Conservation (phyloP, 1,284 basidiomycete genomes). For the Coniferiporia weirii region DNA sequence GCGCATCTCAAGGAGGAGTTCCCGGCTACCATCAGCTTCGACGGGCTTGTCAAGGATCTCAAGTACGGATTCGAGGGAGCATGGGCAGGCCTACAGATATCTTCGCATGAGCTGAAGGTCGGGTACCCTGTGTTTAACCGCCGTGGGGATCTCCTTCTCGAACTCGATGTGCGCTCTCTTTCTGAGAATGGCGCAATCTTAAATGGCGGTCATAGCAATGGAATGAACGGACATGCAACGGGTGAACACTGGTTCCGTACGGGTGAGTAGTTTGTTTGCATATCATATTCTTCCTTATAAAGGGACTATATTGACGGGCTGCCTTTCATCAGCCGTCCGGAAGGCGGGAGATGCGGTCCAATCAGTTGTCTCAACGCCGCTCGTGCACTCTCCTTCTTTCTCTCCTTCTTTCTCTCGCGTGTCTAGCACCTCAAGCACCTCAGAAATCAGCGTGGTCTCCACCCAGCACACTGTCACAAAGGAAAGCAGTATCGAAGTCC, state of each 20-base stretch:
- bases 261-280: background rate
- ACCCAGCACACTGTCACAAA: background rate
- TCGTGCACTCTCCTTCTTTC: conserved; percentile 6
- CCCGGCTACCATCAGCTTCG: conserved; percentile 24
- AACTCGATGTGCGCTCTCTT: conserved; percentile 20
- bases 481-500: background rate
- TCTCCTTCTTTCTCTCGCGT: conserved; percentile 10
- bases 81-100: conserved; percentile 28
- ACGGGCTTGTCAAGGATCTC: conserved; percentile 24
- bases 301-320: background rate
- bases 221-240: conserved; percentile 1
- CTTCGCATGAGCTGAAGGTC: conserved; percentile 25
- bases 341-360: conserved; percentile 10
- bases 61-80: conserved; percentile 26
- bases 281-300: background rate
- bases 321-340: background rate
- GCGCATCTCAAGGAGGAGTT: conserved; percentile 22
- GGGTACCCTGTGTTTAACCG: conserved; percentile 29
- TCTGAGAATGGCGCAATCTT: background rate
- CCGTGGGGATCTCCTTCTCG: conserved; percentile 30
- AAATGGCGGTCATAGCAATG: background rate
- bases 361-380: background rate
- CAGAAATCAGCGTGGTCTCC: conserved; percentile 8
- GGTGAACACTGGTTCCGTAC: conserved; percentile 8
- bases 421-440: conserved; percentile 11